Conservation (phyloP, 164 flowering plant species). For the Akebia trifoliata region DNA sequence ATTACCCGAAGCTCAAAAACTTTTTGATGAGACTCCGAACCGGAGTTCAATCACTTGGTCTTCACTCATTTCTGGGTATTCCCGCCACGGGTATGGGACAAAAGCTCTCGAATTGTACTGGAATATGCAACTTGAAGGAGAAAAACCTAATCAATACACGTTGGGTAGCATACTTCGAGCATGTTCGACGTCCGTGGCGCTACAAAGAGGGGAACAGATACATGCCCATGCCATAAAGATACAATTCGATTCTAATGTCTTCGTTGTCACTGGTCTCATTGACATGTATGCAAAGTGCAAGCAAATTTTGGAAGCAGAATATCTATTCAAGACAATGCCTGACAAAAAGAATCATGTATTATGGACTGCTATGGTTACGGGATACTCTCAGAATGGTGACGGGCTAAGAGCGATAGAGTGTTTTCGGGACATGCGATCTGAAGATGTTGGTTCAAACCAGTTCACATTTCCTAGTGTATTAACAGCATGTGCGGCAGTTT, state of each 20-base stretch:
- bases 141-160: slow-evolving; percentile 53
- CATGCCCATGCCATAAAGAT: slow-evolving; percentile 60
- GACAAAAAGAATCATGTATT: slow-evolving; percentile 45
- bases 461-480: slow-evolving; percentile 75
- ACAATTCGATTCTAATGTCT: slow-evolving; percentile 36
- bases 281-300: slow-evolving; percentile 80
- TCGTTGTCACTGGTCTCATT: slow-evolving; percentile 68
- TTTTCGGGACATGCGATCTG: slow-evolving; percentile 47
- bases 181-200: slow-evolving; percentile 36
- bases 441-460: slow-evolving; percentile 58
- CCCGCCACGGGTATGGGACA: slow-evolving; percentile 33
- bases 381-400: slow-evolving; percentile 64
- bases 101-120: slow-evolving; percentile 53
- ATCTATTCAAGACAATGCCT: slow-evolving; percentile 38
- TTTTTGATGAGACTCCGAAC: slow-evolving; percentile 43
- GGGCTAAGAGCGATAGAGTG: slow-evolving; percentile 45
- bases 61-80: slow-evolving; percentile 68
- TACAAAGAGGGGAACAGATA: slow-evolving; percentile 51
- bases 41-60: slow-evolving; percentile 66
- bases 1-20: slow-evolving; percentile 46
- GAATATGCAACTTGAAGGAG: slow-evolving; percentile 69
- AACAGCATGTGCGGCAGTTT: slow-evolving; percentile 48
- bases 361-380: slow-evolving; percentile 85
- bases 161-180: slow-evolving; percentile 61
- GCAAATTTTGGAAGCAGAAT: slow-evolving; percentile 48